A percentile compares a stretch with the other conserved stretches of the same genome.
Conservation (phyloP, 805 yeast species). For the Pichia membranifaciens region DNA sequence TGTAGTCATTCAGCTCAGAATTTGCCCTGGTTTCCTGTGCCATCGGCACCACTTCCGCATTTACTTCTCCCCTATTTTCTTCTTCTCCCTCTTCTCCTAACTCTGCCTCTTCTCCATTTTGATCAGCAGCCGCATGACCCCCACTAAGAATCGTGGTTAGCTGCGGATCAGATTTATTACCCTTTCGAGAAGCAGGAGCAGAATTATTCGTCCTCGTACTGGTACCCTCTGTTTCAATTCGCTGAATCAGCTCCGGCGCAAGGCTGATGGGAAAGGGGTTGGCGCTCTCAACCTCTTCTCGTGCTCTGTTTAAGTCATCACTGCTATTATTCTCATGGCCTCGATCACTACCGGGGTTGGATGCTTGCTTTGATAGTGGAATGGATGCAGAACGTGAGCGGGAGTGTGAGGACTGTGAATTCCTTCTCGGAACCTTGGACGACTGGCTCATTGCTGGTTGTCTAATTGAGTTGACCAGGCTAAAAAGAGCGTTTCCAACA, state of each 20-base stretch:
- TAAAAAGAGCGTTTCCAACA: slow-evolving; percentile 25
- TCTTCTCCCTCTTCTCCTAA: background rate
- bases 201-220: background rate
- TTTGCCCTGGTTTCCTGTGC: too few species aligned
- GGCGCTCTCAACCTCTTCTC: slow-evolving; percentile 1
- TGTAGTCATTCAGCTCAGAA: too few species aligned
- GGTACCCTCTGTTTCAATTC: background rate
- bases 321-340: background rate
- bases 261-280: background rate
- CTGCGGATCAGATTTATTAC: background rate
- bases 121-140: background rate
- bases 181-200: background rate
- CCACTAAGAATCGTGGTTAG: slow-evolving; percentile 1
- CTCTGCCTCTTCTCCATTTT: background rate
- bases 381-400: slow-evolving; percentile 13
- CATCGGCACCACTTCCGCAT: too few species aligned
- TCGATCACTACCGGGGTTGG: background rate
- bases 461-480: slow-evolving; percentile 25
- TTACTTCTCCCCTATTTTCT: too few species aligned
- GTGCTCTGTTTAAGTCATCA: slow-evolving; percentile 1
- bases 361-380: slow-evolving; percentile 1
- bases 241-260: too few species aligned
- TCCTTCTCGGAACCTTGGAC: slow-evolving; percentile 1
- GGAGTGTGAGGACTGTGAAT: slow-evolving; percentile 7
- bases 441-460: slow-evolving; percentile 1